Evolutionary conservation across 306 rosid genomes (phyloP).

Genomic region (Malus asiatica): DNA sequence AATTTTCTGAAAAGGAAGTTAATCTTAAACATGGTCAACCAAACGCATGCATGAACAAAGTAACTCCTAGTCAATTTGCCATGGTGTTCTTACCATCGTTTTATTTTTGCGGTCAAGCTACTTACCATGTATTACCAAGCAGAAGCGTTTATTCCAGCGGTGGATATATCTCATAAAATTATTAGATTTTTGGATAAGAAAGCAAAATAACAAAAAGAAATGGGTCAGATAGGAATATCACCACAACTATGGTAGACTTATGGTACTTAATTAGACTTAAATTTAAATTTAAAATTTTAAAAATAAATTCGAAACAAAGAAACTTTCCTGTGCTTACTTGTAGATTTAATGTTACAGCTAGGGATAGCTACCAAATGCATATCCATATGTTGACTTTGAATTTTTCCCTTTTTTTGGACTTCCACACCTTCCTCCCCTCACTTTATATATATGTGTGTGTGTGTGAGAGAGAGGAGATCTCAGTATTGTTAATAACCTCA

Average conservation of each 20-base stretch:
- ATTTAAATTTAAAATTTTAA: background rate
- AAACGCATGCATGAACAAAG: background rate
- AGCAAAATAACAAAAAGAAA: background rate
- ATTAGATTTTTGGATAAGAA: background rate
- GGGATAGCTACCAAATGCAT: conserved; percentile 8
- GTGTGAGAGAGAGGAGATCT: background rate
- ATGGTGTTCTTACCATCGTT: background rate
- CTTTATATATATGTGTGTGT: background rate
- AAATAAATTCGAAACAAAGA: background rate
- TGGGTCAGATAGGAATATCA: conserved; percentile 1
- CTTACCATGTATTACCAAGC: background rate
- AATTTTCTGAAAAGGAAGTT: background rate
- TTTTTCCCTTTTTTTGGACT: background rate
- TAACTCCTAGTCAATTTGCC: background rate
- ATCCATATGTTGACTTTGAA: conserved; percentile 32
- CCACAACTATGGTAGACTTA: background rate
- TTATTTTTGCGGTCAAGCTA: background rate
- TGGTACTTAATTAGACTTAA: background rate
- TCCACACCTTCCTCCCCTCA: conserved; percentile 8
- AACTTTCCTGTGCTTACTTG: conserved; percentile 18
- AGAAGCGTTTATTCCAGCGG: background rate
- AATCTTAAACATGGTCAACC: background rate
- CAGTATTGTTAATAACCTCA: background rate
- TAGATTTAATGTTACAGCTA: conserved; percentile 11
- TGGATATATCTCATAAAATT: background rate